Percentiles rank a stretch among this genome's conserved stretches.
phyloP scores from a whole-genome alignment of 2,329 filamentous ascomycete species.

The Ceratocystis ficicola region DNA sequence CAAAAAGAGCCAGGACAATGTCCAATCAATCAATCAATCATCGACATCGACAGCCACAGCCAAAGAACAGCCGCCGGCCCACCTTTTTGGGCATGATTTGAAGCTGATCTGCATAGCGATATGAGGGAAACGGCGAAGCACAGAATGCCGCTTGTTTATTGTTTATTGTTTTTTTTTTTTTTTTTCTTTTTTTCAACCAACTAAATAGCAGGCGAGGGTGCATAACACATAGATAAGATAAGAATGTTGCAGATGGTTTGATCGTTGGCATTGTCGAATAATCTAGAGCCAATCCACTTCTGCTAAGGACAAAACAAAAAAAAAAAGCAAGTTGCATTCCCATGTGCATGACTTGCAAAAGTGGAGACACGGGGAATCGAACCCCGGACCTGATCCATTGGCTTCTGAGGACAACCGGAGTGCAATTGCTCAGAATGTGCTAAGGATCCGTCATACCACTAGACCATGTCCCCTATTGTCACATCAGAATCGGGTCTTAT shows the following conservation, averaged over 20 bases:
- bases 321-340: neutral
- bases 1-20: too few species aligned
- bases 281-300: too few species aligned
- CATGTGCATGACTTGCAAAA: neutral
- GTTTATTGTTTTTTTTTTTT: too few species aligned
- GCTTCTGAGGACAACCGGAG: too few species aligned
- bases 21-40: neutral
- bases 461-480: slow-evolving; percentile 18
- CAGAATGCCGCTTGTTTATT: too few species aligned
- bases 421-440: neutral
- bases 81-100: neutral
- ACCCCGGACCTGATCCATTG: slow-evolving; percentile 23
- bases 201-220: too few species aligned
- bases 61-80: neutral
- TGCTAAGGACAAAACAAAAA: neutral
- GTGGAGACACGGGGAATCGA: slow-evolving; percentile 23
- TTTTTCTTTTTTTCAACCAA: too few species aligned
- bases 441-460: slow-evolving; percentile 22
- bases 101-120: too few species aligned
- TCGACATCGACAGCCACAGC: neutral
- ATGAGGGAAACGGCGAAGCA: too few species aligned
- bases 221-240: too few species aligned
- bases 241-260: too few species aligned
- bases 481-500: neutral
- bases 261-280: too few species aligned